These are phyloP conservation scores for Neonectria hederae DNA, from an alignment of 2,329 filamentous ascomycete species.

Conservation along the genomic window DNA sequence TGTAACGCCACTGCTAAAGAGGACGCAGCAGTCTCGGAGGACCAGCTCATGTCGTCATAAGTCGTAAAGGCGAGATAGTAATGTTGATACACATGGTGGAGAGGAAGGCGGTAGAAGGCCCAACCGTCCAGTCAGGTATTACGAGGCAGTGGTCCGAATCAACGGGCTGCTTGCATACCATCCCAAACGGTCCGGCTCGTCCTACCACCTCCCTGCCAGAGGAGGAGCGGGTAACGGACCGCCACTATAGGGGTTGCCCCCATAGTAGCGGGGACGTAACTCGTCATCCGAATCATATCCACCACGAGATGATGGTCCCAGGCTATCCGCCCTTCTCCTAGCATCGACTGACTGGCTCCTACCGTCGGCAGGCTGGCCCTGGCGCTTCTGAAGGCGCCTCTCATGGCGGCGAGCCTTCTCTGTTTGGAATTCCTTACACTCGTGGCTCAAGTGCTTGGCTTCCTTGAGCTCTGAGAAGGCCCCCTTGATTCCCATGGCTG, in stretches of 20 bases:
- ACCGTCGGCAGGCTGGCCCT: slow-evolving; percentile 43
- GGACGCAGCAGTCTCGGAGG: slow-evolving; percentile 28
- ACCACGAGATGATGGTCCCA: slow-evolving; percentile 54
- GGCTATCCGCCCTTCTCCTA: slow-evolving; percentile 56
- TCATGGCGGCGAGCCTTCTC: slow-evolving; percentile 62
- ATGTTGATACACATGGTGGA: slow-evolving; percentile 8
- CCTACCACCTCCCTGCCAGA: slow-evolving; percentile 27
- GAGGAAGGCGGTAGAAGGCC: slow-evolving; percentile 3
- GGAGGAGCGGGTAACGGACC: slow-evolving; percentile 51
- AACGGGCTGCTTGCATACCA: background rate
- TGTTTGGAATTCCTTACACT: slow-evolving; percentile 59
- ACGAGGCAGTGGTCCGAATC: background rate
- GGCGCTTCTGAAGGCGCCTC: slow-evolving; percentile 54
- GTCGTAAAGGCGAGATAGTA: slow-evolving; percentile 31
- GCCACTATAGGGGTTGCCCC: slow-evolving; percentile 58
- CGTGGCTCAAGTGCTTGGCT: slow-evolving; percentile 59
- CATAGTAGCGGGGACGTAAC: slow-evolving; percentile 54
- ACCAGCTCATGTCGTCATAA: slow-evolving; percentile 40
- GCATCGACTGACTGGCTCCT: slow-evolving; percentile 46
- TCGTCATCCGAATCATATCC: slow-evolving; percentile 54
- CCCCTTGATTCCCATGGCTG: slow-evolving; percentile 66
- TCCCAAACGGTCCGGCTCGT: background rate
- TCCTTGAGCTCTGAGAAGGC: slow-evolving; percentile 66
- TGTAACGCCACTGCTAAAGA: slow-evolving; percentile 13
- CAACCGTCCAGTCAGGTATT: background rate